Conservation (phyloP, 441 rosid genomes). For the Populus hybrid region DNA sequence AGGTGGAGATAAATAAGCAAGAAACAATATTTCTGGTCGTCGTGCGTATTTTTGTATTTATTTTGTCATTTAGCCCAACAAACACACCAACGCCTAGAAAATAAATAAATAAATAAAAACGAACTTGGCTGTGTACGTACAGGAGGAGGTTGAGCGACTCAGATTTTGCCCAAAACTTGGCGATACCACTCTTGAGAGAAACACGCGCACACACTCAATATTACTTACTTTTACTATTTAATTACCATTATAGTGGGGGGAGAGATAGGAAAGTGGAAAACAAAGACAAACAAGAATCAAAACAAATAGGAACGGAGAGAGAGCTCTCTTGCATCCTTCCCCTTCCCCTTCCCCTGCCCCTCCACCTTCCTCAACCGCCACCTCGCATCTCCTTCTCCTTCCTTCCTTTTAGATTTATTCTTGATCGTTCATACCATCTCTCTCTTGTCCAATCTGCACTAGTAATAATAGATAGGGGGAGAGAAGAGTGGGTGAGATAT, state of each 20-base stretch:
- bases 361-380: background rate
- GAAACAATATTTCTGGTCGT: conserved; percentile 16
- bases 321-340: background rate
- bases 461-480: background rate
- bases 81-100: background rate
- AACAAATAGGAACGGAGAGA: background rate
- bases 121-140: conserved; percentile 6
- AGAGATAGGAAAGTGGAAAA: background rate
- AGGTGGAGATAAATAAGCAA: background rate
- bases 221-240: background rate
- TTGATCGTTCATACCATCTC: background rate
- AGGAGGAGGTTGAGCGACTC: background rate
- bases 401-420: conserved; percentile 23
- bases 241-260: background rate
- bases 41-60: background rate
- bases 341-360: background rate
- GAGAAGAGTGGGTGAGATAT: background rate
- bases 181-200: background rate
- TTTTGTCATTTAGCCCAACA: background rate
- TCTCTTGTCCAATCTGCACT: background rate
- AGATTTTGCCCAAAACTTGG: conserved; percentile 25
- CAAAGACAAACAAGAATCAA: background rate
- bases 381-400: background rate
- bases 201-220: background rate
- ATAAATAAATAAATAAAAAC: background rate